Evolutionary conservation across 1,284 basidiomycete genomes (phyloP), one percentile per base, ranked within the genome.

Genomic region (Marasmius oreades): DNA sequence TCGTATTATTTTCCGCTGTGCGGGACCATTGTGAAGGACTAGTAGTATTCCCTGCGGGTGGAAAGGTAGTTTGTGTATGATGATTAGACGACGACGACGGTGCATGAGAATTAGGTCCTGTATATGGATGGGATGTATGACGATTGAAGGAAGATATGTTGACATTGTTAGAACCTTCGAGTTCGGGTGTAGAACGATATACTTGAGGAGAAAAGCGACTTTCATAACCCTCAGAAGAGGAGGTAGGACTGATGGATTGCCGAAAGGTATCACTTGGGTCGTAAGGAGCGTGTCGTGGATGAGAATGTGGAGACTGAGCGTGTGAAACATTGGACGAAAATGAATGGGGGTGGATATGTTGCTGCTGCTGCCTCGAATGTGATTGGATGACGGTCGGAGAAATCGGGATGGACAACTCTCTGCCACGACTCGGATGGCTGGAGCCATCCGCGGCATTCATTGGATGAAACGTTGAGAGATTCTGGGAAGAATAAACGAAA

Each of bases 401-500:
- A 33, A 59, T 59, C n/a, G 58, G 55, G 23, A 59, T 34, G 12
- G 55, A 50, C 14, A 34, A 47, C 18, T 46, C 46, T 20, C 46
- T 53, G 31, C 46, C n/a, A n/a, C n/a, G n/a, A n/a, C n/a, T n/a
- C n/a, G n/a, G 28, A 23, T 20, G 23, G 28, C 43, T n/a, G 26
- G 51, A 48, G 36, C 53, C n/a, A 23, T 33, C 18, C 26, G 18
- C 44, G 36, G 39, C n/a, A n/a, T 16, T 20, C 16, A 42, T n/a
- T n/a, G n/a, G 5, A 31, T 55, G 52, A 18, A 24, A 53, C 47
- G 48, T 26, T 28, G 24, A n/a, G 8, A 34, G 26, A 20, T 31
- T 46, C 26, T 51, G 51, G 23, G 51, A 34, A 37, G 51, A 36
- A 63, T 36, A 62, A 43, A 84, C 66, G 60, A 84, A 82, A 50